Evolutionary conservation across 805 yeast species (phyloP).

Genomic region (Nakazawaea siamensis): DNA sequence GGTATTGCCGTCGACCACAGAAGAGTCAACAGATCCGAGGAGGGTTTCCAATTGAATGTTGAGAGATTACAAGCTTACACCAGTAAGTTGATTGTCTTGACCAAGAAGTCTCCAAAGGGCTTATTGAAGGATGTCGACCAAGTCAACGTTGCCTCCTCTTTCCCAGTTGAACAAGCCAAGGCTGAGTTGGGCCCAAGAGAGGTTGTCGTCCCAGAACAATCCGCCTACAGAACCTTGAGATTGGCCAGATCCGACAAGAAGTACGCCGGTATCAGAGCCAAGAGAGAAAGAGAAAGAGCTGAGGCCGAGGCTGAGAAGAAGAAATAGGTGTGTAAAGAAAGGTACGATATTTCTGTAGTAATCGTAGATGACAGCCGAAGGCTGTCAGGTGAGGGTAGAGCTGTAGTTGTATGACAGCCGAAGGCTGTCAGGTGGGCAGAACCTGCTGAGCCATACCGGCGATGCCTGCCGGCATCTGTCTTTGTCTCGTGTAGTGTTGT

Average conservation of each 20-base stretch:
- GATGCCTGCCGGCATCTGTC: too few relatives aligned
- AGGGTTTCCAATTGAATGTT: constrained; percentile 90
- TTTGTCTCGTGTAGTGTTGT: too few relatives aligned
- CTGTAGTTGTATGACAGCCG: too few relatives aligned
- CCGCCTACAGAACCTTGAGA: constrained; percentile 94
- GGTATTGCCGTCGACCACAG: constrained; percentile 99
- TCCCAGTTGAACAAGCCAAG: constrained; percentile 86
- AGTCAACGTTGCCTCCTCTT: constrained; percentile 63
- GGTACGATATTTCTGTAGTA: too few relatives aligned
- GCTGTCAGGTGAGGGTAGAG: too few relatives aligned
- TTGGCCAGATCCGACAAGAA: constrained; percentile 90
- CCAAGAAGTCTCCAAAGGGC: constrained; percentile 72
- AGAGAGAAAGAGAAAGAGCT: constrained; percentile 95
- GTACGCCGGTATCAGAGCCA: constrained; percentile 92
- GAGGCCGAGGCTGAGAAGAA: constrained; percentile 99
- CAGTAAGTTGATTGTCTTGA: constrained; percentile 92
- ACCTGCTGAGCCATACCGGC: too few relatives aligned
- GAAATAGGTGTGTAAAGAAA: constrained; percentile 76
- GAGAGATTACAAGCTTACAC: constrained; percentile 95
- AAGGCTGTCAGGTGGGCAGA: too few relatives aligned
- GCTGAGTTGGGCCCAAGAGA: constrained; percentile 80
- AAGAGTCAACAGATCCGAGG: constrained; percentile 97
- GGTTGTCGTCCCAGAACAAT: constrained; percentile 60
- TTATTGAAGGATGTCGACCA: constrained; percentile 61
- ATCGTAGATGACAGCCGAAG: too few relatives aligned